Evolutionary conservation across 192 early-diverging fungal species (phyloP), one percentile per base, ranked within the genome.

Genomic region (Rhizophagus prolifer): DNA sequence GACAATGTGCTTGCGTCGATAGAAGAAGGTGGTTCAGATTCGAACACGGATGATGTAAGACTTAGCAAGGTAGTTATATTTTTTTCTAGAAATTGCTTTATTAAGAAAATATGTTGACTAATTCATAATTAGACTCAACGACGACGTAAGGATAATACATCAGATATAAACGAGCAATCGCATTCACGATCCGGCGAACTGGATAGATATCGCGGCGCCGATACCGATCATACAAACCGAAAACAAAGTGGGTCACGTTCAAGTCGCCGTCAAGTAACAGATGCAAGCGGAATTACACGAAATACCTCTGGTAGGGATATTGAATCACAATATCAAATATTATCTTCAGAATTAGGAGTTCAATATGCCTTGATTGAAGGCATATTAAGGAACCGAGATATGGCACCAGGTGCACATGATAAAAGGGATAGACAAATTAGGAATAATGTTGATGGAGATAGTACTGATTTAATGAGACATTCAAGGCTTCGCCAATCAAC

Each of bases 301-400:
- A 70, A 70, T 26, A n/a, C 64, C 26, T 34, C 64, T 21, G 64
- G 64, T 61, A 28, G 50, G 59, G 59, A 74, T 38, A 23, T 74
- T 36, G 71, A 71, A 58, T 26, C 23, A 30, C 46, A 76, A 58
- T 76, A 70, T 76, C 44, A 76, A 41, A 58, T 72, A 38, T 50
- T 78, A 30, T 62, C 66, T 74, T 61, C 54, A 30, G 76, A 78
- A 31, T 47, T 78, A 25, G 76, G 68, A 13, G 59, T 34, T 54
- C 76, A 78, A 58, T 70, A 72, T 58, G 65, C 76, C 28, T 61
- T 78, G 34, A 78, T 78, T 58, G 76, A 78, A 58, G 58, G 38
- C 30, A 71, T 78, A 16, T 46, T 78, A 25, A 76, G 60, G 38
- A 76, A 69, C 34, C 36, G 63, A 26, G 70, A 78, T 30, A 26